Evolutionary conservation across 768 basidiomycete genomes (phyloP).

Genomic region (Pleurotus tuber-regium): DNA sequence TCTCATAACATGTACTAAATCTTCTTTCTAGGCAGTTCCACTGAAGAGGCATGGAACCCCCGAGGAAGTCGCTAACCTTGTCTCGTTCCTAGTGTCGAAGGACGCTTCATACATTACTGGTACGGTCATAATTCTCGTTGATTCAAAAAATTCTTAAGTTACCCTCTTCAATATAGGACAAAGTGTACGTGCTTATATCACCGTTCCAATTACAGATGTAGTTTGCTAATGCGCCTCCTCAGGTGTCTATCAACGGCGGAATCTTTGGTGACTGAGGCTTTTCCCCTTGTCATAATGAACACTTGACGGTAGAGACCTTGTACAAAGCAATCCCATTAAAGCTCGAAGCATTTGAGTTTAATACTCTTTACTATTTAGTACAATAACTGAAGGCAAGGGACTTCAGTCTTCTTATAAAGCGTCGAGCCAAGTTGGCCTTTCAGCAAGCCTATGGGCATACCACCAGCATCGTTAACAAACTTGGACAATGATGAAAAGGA

Average conservation of each 20-base stretch:
- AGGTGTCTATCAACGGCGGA: not conserved
- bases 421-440: too few species aligned
- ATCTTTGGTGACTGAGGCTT: not conserved
- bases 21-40: not conserved
- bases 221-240: not conserved
- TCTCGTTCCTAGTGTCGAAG: conserved; percentile 35
- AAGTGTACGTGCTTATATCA: not conserved
- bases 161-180: not conserved
- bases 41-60: conserved; percentile 18
- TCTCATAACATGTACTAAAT: not conserved
- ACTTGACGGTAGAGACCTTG: too few species aligned
- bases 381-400: too few species aligned
- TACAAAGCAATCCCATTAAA: too few species aligned
- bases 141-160: not conserved
- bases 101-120: conserved; percentile 34
- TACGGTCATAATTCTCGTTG: conserved; percentile 12
- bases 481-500: too few species aligned
- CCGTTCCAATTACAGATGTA: too few species aligned
- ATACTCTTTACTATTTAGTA: too few species aligned
- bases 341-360: too few species aligned
- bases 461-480: too few species aligned
- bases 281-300: too few species aligned
- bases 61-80: conserved; percentile 32
- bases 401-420: too few species aligned
- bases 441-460: too few species aligned